Percentiles rank a stretch among this genome's conserved stretches.
Evolutionary conservation across 345 rosid species (phyloP).

Genomic region (Lepidium didymum): DNA sequence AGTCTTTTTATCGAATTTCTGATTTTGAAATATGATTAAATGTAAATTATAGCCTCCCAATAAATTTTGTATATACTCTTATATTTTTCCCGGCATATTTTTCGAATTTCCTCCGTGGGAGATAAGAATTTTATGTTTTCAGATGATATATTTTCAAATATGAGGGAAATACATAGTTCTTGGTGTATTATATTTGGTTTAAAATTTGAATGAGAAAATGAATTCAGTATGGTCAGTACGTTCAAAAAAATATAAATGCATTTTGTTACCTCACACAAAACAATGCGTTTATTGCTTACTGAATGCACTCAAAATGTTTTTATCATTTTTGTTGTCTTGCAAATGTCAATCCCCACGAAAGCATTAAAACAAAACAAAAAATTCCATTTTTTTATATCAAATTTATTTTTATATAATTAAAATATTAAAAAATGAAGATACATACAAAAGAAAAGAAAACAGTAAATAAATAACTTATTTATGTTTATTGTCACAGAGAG

Average conservation of each 20-base stretch:
- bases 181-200: neutral
- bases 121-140: neutral
- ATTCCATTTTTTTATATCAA: neutral
- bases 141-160: neutral
- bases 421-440: neutral
- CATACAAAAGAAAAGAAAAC: neutral
- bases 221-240: conserved; percentile 6
- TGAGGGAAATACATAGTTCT: neutral
- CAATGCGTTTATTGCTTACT: conserved; percentile 6
- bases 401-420: too few species aligned
- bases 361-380: neutral
- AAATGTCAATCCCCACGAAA: neutral
- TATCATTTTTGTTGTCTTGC: neutral
- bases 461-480: neutral
- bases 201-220: neutral
- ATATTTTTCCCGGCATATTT: neutral
- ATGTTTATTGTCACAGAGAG: neutral
- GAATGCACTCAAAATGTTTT: conserved; percentile 1
- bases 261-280: conserved; percentile 5
- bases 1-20: neutral
- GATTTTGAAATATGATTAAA: conserved; percentile 15
- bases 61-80: conserved; percentile 20
- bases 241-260: conserved; percentile 1
- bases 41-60: conserved; percentile 1
- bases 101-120: neutral